phyloP scores from a whole-genome alignment of 148 eudicot species.

The Rhododendron henanense region DNA sequence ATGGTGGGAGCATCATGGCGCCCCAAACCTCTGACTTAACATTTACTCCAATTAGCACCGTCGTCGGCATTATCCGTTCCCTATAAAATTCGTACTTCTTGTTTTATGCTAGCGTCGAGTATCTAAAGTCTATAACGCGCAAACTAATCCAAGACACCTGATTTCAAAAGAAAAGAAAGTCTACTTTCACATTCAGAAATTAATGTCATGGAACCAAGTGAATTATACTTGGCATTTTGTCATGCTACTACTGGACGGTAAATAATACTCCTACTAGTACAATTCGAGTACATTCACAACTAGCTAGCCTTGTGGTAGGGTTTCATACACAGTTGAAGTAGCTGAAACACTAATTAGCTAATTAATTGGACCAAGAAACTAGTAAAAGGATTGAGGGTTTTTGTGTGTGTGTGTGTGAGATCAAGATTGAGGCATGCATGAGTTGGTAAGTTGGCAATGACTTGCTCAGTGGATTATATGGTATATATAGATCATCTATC shows the following conservation, averaged over 20 bases:
- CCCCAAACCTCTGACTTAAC: neutral
- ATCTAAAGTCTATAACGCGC: neutral
- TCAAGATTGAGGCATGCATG: neutral
- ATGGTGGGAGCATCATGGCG: neutral
- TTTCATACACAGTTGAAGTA: too few relatives aligned
- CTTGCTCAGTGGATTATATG: neutral
- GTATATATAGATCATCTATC: neutral
- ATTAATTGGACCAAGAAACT: neutral
- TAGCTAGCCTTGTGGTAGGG: too few relatives aligned
- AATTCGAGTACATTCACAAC: neutral
- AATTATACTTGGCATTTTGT: neutral
- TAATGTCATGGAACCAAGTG: neutral
- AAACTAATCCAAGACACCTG: too few relatives aligned
- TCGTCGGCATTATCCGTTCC: neutral
- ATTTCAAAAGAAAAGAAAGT: too few relatives aligned
- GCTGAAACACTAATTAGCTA: neutral
- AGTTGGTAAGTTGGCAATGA: neutral
- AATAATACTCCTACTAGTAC: neutral
- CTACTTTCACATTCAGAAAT: neutral
- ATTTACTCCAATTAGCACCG: too few relatives aligned
- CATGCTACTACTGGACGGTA: neutral
- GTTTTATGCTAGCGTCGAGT: neutral
- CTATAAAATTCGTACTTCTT: too few relatives aligned
- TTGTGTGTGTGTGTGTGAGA: too few relatives aligned
- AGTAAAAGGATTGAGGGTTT: neutral